These are phyloP conservation scores for Aspergillus cristatus DNA, from an alignment of 495 filamentous ascomycete genomes.

Conservation along the genomic window DNA sequence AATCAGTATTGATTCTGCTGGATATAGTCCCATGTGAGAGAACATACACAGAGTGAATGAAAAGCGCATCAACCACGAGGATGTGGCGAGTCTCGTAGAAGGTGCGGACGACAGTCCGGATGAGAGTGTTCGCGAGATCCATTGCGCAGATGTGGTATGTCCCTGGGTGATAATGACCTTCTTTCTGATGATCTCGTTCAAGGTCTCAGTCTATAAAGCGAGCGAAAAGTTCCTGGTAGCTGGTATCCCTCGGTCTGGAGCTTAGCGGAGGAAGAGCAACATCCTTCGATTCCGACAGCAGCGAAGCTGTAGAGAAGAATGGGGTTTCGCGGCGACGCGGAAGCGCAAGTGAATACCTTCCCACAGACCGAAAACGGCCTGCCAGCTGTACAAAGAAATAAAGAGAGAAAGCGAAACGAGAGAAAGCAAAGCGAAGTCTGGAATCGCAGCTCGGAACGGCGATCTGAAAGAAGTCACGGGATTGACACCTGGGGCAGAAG, in stretches of 20 bases:
- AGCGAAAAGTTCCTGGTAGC: background rate
- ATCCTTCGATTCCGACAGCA: background rate
- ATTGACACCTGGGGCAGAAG: too few relatives aligned
- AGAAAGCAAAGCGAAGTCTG: too few relatives aligned
- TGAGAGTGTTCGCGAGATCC: conserved; percentile 80
- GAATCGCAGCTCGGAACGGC: too few relatives aligned
- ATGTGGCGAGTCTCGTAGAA: conserved; percentile 90
- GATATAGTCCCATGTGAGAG: conserved; percentile 1
- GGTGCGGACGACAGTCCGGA: conserved; percentile 79
- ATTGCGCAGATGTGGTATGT: conserved; percentile 31
- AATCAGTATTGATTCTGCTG: background rate
- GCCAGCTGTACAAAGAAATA: too few relatives aligned
- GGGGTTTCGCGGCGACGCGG: too few relatives aligned
- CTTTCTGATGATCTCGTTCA: too few relatives aligned
- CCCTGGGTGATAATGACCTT: too few relatives aligned
- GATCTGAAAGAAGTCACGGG: too few relatives aligned
- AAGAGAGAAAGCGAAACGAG: too few relatives aligned
- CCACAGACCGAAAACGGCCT: too few relatives aligned
- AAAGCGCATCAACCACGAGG: conserved; percentile 83
- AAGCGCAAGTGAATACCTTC: too few relatives aligned
- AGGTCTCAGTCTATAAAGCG: background rate
- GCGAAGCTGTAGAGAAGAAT: too few relatives aligned
- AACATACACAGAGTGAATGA: conserved; percentile 76
- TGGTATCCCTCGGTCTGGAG: background rate
- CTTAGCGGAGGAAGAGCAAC: background rate